These are phyloP conservation scores for Trichosanthes truncata DNA, from an alignment of 306 rosid species.

Conservation along the genomic window DNA sequence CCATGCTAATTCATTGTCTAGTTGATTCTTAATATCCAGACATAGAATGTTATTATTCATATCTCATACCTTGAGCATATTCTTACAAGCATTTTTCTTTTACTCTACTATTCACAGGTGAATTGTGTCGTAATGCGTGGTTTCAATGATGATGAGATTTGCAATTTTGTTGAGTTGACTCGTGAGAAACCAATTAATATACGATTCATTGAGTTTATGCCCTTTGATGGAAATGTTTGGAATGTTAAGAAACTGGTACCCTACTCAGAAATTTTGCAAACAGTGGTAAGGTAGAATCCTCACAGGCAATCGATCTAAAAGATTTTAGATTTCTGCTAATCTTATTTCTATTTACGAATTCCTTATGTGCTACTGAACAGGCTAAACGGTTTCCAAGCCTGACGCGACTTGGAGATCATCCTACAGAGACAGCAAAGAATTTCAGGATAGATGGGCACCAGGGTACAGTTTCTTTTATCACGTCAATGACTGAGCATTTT, in stretches of 20 bases:
- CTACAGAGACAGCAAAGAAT: slow-evolving; percentile 90
- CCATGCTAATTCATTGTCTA: background rate
- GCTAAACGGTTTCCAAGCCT: slow-evolving; percentile 35
- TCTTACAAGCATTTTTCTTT: slow-evolving; percentile 4
- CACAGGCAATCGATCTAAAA: slow-evolving; percentile 16
- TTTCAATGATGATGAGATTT: slow-evolving; percentile 85
- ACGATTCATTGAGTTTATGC: slow-evolving; percentile 98
- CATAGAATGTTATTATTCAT: background rate
- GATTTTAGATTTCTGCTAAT: background rate
- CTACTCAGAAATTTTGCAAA: slow-evolving; percentile 79
- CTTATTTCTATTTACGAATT: slow-evolving; percentile 13
- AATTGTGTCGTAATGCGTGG: slow-evolving; percentile 93
- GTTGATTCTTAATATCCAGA: background rate
- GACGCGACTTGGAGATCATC: slow-evolving; percentile 64
- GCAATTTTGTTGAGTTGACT: slow-evolving; percentile 76
- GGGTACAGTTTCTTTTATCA: slow-evolving; percentile 80
- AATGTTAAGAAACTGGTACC: slow-evolving; percentile 91
- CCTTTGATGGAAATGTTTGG: slow-evolving; percentile 99
- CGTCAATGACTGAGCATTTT: slow-evolving; percentile 94
- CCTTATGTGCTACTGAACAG: slow-evolving; percentile 31
- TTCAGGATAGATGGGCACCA: slow-evolving; percentile 62
- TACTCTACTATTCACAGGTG: slow-evolving; percentile 44
- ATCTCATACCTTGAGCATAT: background rate
- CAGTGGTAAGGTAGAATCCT: slow-evolving; percentile 88
- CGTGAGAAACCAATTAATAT: slow-evolving; percentile 65